phyloP scores from a whole-genome alignment of 1,139 yeast species.

The Suhomyces chickasaworum region DNA sequence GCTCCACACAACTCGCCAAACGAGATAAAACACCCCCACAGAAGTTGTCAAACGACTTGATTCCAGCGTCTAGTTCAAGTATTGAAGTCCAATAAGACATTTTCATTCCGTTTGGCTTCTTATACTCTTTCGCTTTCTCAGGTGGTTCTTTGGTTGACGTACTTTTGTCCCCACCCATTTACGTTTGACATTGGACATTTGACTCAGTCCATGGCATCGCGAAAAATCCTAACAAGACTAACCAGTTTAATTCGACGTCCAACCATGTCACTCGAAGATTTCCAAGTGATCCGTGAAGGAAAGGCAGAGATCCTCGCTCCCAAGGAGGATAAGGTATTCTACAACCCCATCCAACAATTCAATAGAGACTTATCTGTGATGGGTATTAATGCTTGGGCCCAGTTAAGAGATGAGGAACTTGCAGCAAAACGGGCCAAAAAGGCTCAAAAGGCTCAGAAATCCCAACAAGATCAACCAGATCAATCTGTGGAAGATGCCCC shows the following conservation, averaged over 20 bases:
- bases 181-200: no score
- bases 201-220: constrained; percentile 7
- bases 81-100: no score
- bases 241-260: background rate
- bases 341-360: constrained; percentile 95
- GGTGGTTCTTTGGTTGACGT: background rate
- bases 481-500: background rate
- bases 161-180: background rate
- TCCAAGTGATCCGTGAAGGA: constrained; percentile 70
- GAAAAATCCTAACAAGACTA: constrained; percentile 5
- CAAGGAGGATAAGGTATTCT: constrained; percentile 79
- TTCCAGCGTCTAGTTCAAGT: no score
- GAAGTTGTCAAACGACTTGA: no score
- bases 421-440: constrained; percentile 21
- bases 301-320: constrained; percentile 78
- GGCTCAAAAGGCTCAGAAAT: constrained; percentile 23
- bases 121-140: background rate
- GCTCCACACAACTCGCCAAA: no score
- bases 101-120: no score
- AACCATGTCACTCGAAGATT: constrained; percentile 27
- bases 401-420: constrained; percentile 32
- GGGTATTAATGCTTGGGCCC: constrained; percentile 85
- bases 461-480: no score
- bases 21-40: no score
- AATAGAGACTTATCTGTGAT: constrained; percentile 87